A percentile compares a stretch with the other conserved stretches of the same genome.
These are phyloP conservation scores for Eutrema yunnanense DNA, from an alignment of 345 rosid genomes.

Conservation along the genomic window DNA sequence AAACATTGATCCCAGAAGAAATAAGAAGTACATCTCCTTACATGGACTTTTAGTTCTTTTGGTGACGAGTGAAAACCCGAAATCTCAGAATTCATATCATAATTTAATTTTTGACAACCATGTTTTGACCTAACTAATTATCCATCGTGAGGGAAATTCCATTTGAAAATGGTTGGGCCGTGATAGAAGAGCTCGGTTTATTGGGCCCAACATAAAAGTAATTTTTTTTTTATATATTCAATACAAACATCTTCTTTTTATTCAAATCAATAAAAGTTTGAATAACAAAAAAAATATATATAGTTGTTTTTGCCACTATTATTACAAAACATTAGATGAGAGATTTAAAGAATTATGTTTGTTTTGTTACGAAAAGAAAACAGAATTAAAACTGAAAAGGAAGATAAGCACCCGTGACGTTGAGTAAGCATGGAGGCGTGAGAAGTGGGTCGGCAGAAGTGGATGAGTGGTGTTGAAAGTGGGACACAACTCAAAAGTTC, in stretches of 20 bases:
- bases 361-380: not conserved
- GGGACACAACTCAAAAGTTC: constrained; percentile 23
- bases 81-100: not conserved
- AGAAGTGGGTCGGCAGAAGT: constrained; percentile 32
- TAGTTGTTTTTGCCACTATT: not conserved
- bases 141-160: not conserved
- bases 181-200: not conserved
- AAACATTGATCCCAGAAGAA: not conserved
- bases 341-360: not conserved
- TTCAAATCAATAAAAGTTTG: not conserved
- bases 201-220: not conserved
- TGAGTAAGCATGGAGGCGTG: constrained; percentile 20
- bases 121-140: no score
- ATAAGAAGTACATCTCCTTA: not conserved
- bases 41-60: not conserved
- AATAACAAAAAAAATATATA: not conserved
- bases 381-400: constrained; percentile 6
- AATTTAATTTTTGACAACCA: not conserved
- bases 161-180: not conserved
- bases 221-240: not conserved
- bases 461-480: constrained; percentile 18
- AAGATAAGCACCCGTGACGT: constrained; percentile 25
- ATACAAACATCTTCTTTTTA: not conserved
- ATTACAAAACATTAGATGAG: not conserved
- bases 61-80: not conserved